Evolutionary conservation across 208 protist species (phyloP).

Genomic region (Trypanosoma brucei): DNA sequence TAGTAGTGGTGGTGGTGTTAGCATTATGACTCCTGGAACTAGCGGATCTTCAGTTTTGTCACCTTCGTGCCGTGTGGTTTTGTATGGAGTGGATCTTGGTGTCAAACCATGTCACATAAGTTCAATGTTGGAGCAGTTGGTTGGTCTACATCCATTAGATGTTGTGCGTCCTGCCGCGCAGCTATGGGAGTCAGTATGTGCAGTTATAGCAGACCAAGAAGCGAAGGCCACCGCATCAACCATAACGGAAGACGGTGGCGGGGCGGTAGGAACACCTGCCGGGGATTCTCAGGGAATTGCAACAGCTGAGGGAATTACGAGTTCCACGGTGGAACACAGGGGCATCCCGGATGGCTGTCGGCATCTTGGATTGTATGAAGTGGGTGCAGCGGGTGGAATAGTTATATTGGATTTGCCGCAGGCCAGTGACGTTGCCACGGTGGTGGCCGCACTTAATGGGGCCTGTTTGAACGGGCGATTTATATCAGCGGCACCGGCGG

Average conservation of each 20-base stretch:
- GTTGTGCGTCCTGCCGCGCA: constrained; percentile 58
- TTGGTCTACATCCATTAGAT: constrained; percentile 33
- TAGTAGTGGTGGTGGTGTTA: background rate
- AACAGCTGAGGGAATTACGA: no score
- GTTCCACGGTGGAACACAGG: no score
- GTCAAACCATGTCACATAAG: constrained; percentile 41
- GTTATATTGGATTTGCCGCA: constrained; percentile 54
- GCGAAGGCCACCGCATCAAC: background rate
- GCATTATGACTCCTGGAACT: background rate
- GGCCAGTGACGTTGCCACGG: constrained; percentile 29
- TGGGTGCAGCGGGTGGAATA: constrained; percentile 52
- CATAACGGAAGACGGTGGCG: background rate
- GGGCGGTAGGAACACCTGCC: background rate
- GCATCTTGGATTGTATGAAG: constrained; percentile 44
- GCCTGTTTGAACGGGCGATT: constrained; percentile 61
- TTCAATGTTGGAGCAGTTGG: constrained; percentile 55
- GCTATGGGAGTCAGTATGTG: constrained; percentile 12
- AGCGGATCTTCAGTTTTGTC: background rate
- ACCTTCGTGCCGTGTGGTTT: constrained; percentile 22
- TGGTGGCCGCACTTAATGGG: constrained; percentile 50
- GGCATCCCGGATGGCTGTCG: background rate
- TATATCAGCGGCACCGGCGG: constrained; percentile 42
- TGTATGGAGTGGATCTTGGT: constrained; percentile 68
- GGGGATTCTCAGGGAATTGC: no score
- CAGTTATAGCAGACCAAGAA: background rate